phyloP scores from a whole-genome alignment of 306 rosid species.

The Lathyrus oleraceus region DNA sequence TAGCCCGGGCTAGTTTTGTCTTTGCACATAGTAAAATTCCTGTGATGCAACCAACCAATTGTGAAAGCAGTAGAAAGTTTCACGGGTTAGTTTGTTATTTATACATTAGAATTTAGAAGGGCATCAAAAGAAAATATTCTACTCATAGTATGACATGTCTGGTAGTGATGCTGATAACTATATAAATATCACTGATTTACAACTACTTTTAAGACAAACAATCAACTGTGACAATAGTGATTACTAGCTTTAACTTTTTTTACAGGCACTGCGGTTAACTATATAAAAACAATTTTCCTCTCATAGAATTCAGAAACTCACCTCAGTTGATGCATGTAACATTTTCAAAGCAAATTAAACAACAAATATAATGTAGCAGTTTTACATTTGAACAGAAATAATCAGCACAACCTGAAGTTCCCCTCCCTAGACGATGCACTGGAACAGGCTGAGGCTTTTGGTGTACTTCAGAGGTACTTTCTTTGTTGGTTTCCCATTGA shows the following conservation, averaged over 20 bases:
- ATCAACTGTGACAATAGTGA: slow-evolving; percentile 10
- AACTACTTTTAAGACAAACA: slow-evolving; percentile 19
- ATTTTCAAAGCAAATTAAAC: slow-evolving; percentile 27
- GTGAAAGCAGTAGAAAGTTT: slow-evolving; percentile 23
- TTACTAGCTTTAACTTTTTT: background rate
- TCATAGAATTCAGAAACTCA: slow-evolving; percentile 10
- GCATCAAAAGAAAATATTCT: slow-evolving; percentile 14
- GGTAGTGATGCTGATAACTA: background rate
- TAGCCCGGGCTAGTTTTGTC: slow-evolving; percentile 70
- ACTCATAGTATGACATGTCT: background rate
- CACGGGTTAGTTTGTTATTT: slow-evolving; percentile 5
- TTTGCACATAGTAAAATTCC: slow-evolving; percentile 91
- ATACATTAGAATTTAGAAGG: slow-evolving; percentile 13
- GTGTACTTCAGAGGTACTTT: slow-evolving; percentile 36
- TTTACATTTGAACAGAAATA: slow-evolving; percentile 32
- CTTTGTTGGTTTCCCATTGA: slow-evolving; percentile 55
- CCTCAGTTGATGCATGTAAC: slow-evolving; percentile 20
- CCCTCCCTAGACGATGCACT: slow-evolving; percentile 95
- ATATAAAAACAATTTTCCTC: slow-evolving; percentile 16
- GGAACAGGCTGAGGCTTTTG: slow-evolving; percentile 63
- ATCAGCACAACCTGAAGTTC: slow-evolving; percentile 80
- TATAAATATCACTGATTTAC: slow-evolving; percentile 5
- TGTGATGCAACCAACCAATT: slow-evolving; percentile 38
- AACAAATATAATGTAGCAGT: slow-evolving; percentile 5
- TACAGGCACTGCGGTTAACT: background rate